phyloP scores from a whole-genome alignment of 169 alveolate genomes.

The Plasmodium inui region DNA sequence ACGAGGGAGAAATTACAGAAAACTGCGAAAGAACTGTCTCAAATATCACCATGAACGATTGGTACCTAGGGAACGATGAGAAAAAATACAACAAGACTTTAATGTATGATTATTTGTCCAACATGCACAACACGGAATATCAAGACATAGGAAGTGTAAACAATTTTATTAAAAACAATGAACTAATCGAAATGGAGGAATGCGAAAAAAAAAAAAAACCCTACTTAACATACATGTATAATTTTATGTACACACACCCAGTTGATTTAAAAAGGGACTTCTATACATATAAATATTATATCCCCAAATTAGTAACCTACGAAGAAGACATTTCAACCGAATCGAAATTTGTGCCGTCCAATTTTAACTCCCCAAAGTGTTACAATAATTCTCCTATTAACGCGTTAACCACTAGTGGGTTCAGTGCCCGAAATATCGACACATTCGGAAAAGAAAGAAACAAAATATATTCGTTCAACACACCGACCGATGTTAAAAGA shows the following conservation, averaged over 20 bases:
- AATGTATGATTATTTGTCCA: constrained; percentile 59
- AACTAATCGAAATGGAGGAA: constrained; percentile 43
- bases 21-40: not conserved
- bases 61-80: constrained; percentile 36
- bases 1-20: constrained; percentile 5
- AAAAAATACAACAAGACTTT: constrained; percentile 47
- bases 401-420: constrained; percentile 63
- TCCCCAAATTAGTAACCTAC: constrained; percentile 67
- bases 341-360: constrained; percentile 52
- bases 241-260: constrained; percentile 42
- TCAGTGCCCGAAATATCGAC: constrained; percentile 67
- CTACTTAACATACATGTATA: constrained; percentile 64
- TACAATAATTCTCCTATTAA: constrained; percentile 63
- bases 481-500: constrained; percentile 73
- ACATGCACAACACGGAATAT: constrained; percentile 65
- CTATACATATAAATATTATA: constrained; percentile 43
- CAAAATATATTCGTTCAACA: constrained; percentile 69
- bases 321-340: constrained; percentile 76
- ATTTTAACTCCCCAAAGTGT: constrained; percentile 50
- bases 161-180: constrained; percentile 68
- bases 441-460: constrained; percentile 74
- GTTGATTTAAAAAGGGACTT: not conserved
- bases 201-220: constrained; percentile 26
- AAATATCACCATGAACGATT: constrained; percentile 26
- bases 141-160: constrained; percentile 43